Conservation (phyloP, 163 green algal species). For the Botryococcus braunii region DNA sequence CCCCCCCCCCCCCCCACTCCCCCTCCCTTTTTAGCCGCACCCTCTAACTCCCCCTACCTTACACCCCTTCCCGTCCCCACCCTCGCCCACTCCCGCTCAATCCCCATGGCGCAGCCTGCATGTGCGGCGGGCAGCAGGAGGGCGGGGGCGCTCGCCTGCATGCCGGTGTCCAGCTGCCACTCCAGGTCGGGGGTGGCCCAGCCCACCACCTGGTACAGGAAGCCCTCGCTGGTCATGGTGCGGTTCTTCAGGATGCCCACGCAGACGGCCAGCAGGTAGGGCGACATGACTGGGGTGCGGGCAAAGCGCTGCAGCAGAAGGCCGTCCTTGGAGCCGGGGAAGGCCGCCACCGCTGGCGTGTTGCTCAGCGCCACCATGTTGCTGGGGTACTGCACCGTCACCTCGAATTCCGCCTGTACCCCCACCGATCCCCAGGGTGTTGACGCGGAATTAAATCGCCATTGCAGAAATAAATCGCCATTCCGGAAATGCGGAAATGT, state of each 20-base stretch:
- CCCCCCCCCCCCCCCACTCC: no score
- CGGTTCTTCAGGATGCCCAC: conserved; percentile 18
- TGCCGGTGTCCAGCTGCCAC: neutral
- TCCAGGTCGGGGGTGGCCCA: neutral
- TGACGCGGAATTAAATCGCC: neutral
- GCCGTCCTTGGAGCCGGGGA: neutral
- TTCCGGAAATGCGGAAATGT: no score
- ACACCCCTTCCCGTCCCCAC: no score
- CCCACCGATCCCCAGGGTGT: neutral
- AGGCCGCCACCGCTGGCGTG: conserved; percentile 4
- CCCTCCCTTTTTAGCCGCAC: no score
- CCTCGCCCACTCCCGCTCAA: no score
- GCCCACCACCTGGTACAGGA: neutral
- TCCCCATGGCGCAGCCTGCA: no score
- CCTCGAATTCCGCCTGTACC: conserved; percentile 17
- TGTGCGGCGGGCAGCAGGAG: neutral
- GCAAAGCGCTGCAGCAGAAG: conserved; percentile 13
- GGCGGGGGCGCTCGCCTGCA: neutral
- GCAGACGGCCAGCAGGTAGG: conserved; percentile 35
- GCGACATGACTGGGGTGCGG: conserved; percentile 29
- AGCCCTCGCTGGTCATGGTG: neutral
- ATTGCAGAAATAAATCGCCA: no score
- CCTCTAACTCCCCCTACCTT: no score
- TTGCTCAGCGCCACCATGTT: conserved; percentile 25
- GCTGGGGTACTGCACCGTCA: conserved; percentile 18